phyloP scores from a whole-genome alignment of 352 stramenopile species.

The Salisapilia sapeloensis region DNA sequence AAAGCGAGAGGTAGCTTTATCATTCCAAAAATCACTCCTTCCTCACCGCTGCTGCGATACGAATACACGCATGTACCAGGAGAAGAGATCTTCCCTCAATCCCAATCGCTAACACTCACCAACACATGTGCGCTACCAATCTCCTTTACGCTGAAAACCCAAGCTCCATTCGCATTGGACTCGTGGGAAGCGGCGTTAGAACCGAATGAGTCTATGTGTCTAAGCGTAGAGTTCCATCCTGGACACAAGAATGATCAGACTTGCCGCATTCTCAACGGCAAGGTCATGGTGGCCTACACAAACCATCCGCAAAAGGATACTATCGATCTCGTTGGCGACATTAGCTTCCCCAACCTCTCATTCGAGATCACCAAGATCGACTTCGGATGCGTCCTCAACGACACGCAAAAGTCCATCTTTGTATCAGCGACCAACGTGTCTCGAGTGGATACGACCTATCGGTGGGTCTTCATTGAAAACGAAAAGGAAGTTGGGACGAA shows the following conservation, averaged over 20 bases:
- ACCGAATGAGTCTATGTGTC: constrained; percentile 48
- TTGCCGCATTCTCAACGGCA: constrained; percentile 75
- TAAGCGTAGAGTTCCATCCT: constrained; percentile 89
- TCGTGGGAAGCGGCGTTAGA: constrained; percentile 79
- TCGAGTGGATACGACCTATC: constrained; percentile 77
- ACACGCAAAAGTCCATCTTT: constrained; percentile 83
- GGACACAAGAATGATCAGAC: constrained; percentile 84
- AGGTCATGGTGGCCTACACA: constrained; percentile 69
- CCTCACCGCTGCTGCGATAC: constrained; percentile 55
- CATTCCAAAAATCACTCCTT: constrained; percentile 73
- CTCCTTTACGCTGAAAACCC: constrained; percentile 80
- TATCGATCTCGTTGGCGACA: constrained; percentile 80
- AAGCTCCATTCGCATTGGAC: constrained; percentile 85
- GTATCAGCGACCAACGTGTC: constrained; percentile 83
- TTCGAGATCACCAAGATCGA: constrained; percentile 85
- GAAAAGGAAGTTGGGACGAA: constrained; percentile 54
- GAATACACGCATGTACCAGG: constrained; percentile 76
- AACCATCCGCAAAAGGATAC: constrained; percentile 84
- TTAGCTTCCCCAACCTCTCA: constrained; percentile 89
- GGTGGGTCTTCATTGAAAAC: constrained; percentile 92
- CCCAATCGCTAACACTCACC: constrained; percentile 59
- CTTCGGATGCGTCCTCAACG: constrained; percentile 91
- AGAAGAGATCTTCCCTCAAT: constrained; percentile 37
- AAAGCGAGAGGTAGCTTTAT: constrained; percentile 84
- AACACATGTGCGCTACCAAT: constrained; percentile 83